Evolutionary conservation across 371 early-diverging fungal genomes (phyloP), one percentile per base, ranked within the genome.

Genomic region (Funneliformis caledonium): DNA sequence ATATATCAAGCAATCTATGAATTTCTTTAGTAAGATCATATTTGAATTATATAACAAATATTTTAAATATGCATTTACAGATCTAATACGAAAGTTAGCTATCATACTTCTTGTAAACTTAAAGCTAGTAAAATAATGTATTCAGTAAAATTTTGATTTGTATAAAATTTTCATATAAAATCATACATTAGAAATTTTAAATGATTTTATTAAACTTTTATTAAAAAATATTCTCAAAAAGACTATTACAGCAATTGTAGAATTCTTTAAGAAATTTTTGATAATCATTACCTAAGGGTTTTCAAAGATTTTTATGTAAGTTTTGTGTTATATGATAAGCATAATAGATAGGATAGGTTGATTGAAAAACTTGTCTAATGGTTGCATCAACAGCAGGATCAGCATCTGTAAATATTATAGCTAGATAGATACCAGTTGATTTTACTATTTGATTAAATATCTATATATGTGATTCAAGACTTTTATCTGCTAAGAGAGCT

Each of bases 251-350:
- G 19, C 45, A 73, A 1, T 22, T 12, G 33, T 50, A 73, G 56
- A 73, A 73, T 1, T 52, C 19, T 50, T 56, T 1, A 69, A 11
- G 26, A 33, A 69, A 69, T 42, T 69, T 26, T 33, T 43, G 8
- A 69, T 69, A 69, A 31, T 69, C 37, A 33, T 11, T 9, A 43
- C 14, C 45, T 14, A 69, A 42, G 10, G 45, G 0, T 4, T 69
- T 69, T 69, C 12, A 0, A 69, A 45, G 69, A 22, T 62, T 62
- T 62, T 62, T 62, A 10, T 69, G n/a, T 33, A 69, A 37, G 42
- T 69, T 69, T 19, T 69, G 45, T 16, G 45, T 69, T 43, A 69
- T 69, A 31, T 69, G 45, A 69, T 14, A 69, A 10, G 62, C 26
- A n/a, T n/a, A 26, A 62, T 62, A n/a, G 22, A 62, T 69, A 11